Percentiles rank a stretch among this genome's conserved stretches.
Evolutionary conservation across 352 stramenopile genomes (phyloP).

Genomic region (Globisporangium radiosum): DNA sequence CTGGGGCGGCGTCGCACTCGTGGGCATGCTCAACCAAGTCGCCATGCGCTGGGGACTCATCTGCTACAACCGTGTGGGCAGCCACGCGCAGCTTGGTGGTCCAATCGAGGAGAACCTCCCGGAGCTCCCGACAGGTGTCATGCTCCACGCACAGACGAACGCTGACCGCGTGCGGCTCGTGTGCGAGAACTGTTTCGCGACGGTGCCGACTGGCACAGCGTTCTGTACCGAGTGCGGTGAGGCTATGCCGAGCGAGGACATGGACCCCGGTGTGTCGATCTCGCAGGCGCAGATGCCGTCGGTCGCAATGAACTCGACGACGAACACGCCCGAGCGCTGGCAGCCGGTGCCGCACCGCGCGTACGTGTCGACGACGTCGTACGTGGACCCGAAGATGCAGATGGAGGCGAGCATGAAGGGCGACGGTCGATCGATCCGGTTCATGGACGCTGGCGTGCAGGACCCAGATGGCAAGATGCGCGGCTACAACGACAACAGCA

Average conservation of each 20-base stretch:
- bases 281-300: slow-evolving; percentile 84
- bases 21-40: slow-evolving; percentile 74
- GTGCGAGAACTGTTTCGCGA: slow-evolving; percentile 88
- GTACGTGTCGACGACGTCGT: slow-evolving; percentile 82
- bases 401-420: slow-evolving; percentile 69
- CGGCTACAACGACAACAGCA: slow-evolving; percentile 74
- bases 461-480: slow-evolving; percentile 81
- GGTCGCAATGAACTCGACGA: slow-evolving; percentile 72
- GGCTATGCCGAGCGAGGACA: slow-evolving; percentile 72
- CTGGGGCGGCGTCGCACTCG: slow-evolving; percentile 52
- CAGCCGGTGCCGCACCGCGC: slow-evolving; percentile 80
- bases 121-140: slow-evolving; percentile 68
- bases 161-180: slow-evolving; percentile 74
- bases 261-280: slow-evolving; percentile 75
- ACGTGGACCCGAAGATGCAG: slow-evolving; percentile 81
- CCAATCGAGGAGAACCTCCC: slow-evolving; percentile 68
- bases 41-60: slow-evolving; percentile 82
- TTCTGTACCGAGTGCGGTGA: slow-evolving; percentile 88
- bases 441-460: slow-evolving; percentile 82
- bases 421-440: slow-evolving; percentile 77
- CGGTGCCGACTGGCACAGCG: slow-evolving; percentile 68
- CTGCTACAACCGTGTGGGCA: slow-evolving; percentile 87
- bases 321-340: slow-evolving; percentile 75
- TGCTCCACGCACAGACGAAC: slow-evolving; percentile 38
- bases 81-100: slow-evolving; percentile 48